Evolutionary conservation across 1,284 basidiomycete species (phyloP), one percentile per base, ranked within the genome.

Genomic region (Porodaedalea pini): DNA sequence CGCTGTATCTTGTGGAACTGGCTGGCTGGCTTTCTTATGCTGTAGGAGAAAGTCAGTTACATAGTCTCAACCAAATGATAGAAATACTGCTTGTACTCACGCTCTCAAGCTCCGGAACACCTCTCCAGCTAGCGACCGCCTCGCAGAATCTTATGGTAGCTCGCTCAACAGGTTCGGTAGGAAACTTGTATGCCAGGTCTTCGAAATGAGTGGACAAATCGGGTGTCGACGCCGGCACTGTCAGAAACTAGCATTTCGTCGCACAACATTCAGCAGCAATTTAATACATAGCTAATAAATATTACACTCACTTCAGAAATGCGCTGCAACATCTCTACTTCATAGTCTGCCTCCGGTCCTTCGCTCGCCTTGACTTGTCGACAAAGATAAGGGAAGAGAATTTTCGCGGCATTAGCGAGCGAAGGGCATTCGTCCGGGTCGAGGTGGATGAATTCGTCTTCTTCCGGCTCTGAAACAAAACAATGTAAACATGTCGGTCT

Each of bases 161-260:
- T 21, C 88, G 79, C 64, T 92, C 89, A 21, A 90, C 79, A n/a
- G 86, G 84, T 63, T 92, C 88, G 0, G 85, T 83, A 29, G 90
- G 87, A 67, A 85, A 92, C 62, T 83, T 81, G 80, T 84, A 86
- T 2, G 88, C 86, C 3, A 92, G 73, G 64, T 87, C 83, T 65
- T 90, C 86, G 79, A 92, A 84, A 62, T 92, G 89, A 1, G 85
- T 87, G 3, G 84, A 81, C 17, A 91, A 74, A 67, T 90, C 86
- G 0, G 84, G 84, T 0, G 86, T 86, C 29, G 81, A 76, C 4
- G 73, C 68, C 2, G 87, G 85, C 45, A 91, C 81, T 52, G 85
- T 84, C 61, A 86, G 83, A 67, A 91, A 91, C 88, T 91, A 29
- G n/a, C n/a, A n/a, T n/a, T n/a, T n/a, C n/a, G n/a, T 41, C 37